Conservation (phyloP, 2,329 filamentous ascomycete species). For the Xylariaceae sp. region DNA sequence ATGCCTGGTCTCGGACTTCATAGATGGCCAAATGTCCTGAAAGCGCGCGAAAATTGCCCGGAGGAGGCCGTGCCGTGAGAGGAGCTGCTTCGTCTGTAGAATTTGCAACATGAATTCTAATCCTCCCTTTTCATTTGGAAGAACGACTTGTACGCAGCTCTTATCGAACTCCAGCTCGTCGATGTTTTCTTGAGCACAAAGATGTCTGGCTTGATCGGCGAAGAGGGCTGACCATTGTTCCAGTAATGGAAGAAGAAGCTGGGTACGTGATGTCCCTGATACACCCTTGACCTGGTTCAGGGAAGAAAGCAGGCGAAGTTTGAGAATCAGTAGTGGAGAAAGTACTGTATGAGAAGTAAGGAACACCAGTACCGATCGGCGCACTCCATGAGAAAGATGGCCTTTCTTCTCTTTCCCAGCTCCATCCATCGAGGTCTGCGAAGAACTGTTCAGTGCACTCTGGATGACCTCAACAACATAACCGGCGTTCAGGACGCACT, state of each 20-base stretch:
- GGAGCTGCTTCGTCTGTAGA: slow-evolving; percentile 36
- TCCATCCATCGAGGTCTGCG: slow-evolving; percentile 18
- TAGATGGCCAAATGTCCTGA: slow-evolving; percentile 64
- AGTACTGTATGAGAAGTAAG: slow-evolving; percentile 67
- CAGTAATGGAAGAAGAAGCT: slow-evolving; percentile 71
- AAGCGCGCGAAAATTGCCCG: slow-evolving; percentile 65
- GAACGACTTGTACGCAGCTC: slow-evolving; percentile 46
- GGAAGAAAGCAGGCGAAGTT: slow-evolving; percentile 65
- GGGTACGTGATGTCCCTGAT: slow-evolving; percentile 63
- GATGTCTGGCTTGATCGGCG: slow-evolving; percentile 43
- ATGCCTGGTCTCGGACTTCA: slow-evolving; percentile 61
- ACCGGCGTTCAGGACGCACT: slow-evolving; percentile 74
- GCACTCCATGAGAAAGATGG: slow-evolving; percentile 55
- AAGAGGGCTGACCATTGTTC: slow-evolving; percentile 61
- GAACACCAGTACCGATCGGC: slow-evolving; percentile 64
- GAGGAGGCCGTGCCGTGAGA: slow-evolving; percentile 52
- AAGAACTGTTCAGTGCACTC: slow-evolving; percentile 51
- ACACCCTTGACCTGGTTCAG: slow-evolving; percentile 71
- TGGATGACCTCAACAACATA: slow-evolving; percentile 65
- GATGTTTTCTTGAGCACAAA: slow-evolving; percentile 42
- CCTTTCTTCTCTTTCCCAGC: slow-evolving; percentile 45
- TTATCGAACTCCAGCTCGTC: slow-evolving; percentile 39
- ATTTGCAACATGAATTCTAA: slow-evolving; percentile 48
- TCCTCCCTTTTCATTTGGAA: slow-evolving; percentile 49
- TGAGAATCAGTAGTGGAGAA: slow-evolving; percentile 66